Evolutionary conservation across 176 grass and related monocot species (phyloP), one percentile per base, ranked within the genome.

Genomic region (Dendrocalamus sinicus): DNA sequence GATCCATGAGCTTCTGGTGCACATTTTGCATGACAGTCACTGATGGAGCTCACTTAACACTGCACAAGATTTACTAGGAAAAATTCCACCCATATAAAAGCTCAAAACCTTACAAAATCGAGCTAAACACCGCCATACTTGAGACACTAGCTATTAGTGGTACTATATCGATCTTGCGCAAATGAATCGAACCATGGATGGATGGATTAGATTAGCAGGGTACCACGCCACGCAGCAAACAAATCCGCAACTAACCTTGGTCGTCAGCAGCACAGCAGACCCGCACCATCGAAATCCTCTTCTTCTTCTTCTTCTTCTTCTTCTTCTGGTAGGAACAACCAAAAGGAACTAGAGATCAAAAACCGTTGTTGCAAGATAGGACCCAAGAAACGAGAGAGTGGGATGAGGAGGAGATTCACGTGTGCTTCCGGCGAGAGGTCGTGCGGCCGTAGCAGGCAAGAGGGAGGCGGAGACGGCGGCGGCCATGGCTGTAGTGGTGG

Each of bases 221-320:
- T 58, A 58, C 20, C 55, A 58, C 20, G 8, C 55, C 19, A n/a
- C 55, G 55, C 16, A 58, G 55, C 55, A 60, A 60, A 23, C 58
- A 60, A 60, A 60, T 60, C 58, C 6, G 23, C 12, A 50, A 82
- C 77, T 71, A 41, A 90, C 83, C 88, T 82, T 89, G 63, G 53
- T 77, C 64, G 3, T 82, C 83, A 76, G 78, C 65, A 65, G 55
- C 44, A 39, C 88, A 90, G 35, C 1, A 58, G 71, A 86, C 17
- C 45, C 72, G 65, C 72, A 70, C 13, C 37, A 30, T 41, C 4
- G 12, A 72, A 37, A 86, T 55, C 72, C 73, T 77, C 39, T 22
- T n/a, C n/a, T n/a, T n/a, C n/a, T n/a, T n/a, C n/a, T n/a, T n/a
- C n/a, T 26, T 26, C 26, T 26, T 26, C 12, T 26, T 26, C 26